These are phyloP conservation scores for Fraxinus ornus DNA, from an alignment of 305 asterid genomes.

Conservation along the genomic window DNA sequence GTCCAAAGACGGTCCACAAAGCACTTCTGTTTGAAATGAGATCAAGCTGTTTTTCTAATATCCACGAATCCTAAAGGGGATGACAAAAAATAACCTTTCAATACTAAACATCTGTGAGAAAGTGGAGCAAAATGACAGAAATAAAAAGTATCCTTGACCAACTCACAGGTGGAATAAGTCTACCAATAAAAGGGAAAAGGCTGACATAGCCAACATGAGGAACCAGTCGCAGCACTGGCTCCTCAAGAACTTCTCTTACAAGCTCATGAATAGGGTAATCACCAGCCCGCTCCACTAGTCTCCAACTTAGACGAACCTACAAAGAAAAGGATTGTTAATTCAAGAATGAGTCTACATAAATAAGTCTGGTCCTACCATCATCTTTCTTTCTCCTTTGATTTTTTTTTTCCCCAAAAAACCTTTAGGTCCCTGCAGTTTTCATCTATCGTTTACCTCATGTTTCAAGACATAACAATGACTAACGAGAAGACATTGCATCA, in stretches of 20 bases:
- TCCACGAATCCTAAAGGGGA: constrained; percentile 63
- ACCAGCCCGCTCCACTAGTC: constrained; percentile 52
- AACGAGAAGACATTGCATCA: background rate
- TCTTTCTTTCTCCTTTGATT: constrained; percentile 1
- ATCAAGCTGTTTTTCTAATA: constrained; percentile 82
- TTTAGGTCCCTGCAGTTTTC: constrained; percentile 5
- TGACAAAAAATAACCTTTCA: constrained; percentile 5
- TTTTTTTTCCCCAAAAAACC: background rate
- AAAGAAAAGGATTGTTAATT: constrained; percentile 18
- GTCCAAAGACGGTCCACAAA: constrained; percentile 82
- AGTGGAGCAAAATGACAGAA: constrained; percentile 1
- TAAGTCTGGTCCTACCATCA: background rate
- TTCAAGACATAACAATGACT: background rate
- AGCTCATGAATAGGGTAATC: constrained; percentile 68
- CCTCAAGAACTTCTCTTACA: constrained; percentile 71
- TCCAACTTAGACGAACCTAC: constrained; percentile 83
- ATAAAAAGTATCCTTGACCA: constrained; percentile 15
- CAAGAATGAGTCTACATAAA: constrained; percentile 7
- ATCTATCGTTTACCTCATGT: constrained; percentile 2
- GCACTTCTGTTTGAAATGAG: constrained; percentile 75
- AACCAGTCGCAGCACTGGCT: constrained; percentile 73
- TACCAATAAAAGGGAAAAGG: constrained; percentile 88
- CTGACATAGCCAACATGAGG: constrained; percentile 94
- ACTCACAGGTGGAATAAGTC: constrained; percentile 98
- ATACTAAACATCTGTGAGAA: background rate